Evolutionary conservation across 768 basidiomycete genomes (phyloP).

Genomic region (Albatrellus ellisii): DNA sequence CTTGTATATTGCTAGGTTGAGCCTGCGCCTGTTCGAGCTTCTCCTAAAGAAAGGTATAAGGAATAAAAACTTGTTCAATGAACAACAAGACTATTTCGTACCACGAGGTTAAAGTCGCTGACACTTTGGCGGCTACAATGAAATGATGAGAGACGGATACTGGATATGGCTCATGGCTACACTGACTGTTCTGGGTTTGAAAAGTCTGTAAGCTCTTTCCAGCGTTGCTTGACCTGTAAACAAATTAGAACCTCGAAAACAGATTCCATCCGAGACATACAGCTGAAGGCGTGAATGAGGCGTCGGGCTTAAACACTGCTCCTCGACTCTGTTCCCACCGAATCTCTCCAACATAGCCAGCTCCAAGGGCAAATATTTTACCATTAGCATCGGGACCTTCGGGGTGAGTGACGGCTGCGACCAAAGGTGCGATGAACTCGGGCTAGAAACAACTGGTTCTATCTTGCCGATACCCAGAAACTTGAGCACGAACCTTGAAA

Average conservation of each 20-base stretch:
- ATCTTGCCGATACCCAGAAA: not conserved
- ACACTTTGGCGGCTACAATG: constrained; percentile 46
- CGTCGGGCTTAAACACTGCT: constrained; percentile 79
- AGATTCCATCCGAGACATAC: constrained; percentile 24
- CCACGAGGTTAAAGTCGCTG: constrained; percentile 43
- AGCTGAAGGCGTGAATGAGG: constrained; percentile 87
- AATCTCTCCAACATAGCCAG: constrained; percentile 83
- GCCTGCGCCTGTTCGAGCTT: constrained; percentile 53
- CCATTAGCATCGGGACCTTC: constrained; percentile 71
- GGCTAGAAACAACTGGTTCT: constrained; percentile 42
- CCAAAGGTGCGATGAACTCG: constrained; percentile 86
- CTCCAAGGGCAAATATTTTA: constrained; percentile 85
- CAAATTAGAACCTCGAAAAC: not conserved
- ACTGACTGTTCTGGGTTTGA: constrained; percentile 53
- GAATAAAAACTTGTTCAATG: not conserved
- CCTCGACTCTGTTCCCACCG: constrained; percentile 91
- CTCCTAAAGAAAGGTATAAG: constrained; percentile 15
- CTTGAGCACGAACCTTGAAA: constrained; percentile 38
- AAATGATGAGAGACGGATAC: constrained; percentile 2
- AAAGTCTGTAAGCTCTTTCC: constrained; percentile 76
- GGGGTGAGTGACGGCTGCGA: constrained; percentile 77
- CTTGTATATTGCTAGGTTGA: constrained; percentile 55
- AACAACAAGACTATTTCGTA: not conserved
- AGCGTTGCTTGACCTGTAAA: constrained; percentile 64
- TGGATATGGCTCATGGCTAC: not conserved